phyloP scores from a whole-genome alignment of 495 filamentous ascomycete species.

The Amorphotheca resinae region DNA sequence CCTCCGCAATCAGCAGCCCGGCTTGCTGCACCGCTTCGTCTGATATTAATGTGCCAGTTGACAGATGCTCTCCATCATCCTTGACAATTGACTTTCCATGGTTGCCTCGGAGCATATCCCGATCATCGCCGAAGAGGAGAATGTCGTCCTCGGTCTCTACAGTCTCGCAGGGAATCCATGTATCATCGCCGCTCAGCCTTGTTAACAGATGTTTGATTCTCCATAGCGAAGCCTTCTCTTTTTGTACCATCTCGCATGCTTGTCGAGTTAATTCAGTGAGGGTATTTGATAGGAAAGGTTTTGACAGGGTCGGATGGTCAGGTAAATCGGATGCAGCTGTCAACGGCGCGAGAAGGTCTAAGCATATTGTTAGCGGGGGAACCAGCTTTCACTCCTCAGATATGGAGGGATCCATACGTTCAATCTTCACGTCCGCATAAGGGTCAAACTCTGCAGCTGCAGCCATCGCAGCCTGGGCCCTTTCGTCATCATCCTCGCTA shows the following conservation, averaged over 20 bases:
- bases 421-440: slow-evolving; percentile 67
- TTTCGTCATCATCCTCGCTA: slow-evolving; percentile 63
- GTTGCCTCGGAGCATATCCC: slow-evolving; percentile 4
- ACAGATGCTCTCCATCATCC: slow-evolving; percentile 17
- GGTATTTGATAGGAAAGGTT: slow-evolving; percentile 68
- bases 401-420: slow-evolving; percentile 43
- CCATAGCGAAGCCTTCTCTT: slow-evolving; percentile 64
- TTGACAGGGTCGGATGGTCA: slow-evolving; percentile 69
- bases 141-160: slow-evolving; percentile 45
- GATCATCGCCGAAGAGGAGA: slow-evolving; percentile 29
- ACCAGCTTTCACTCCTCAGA: too few relatives aligned
- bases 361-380: slow-evolving; percentile 10
- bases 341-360: slow-evolving; percentile 78
- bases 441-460: slow-evolving; percentile 68
- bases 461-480: slow-evolving; percentile 48
- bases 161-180: slow-evolving; percentile 61
- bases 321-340: slow-evolving; percentile 78
- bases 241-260: slow-evolving; percentile 54
- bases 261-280: slow-evolving; percentile 68
- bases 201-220: slow-evolving; percentile 66
- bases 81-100: slow-evolving; percentile 2
- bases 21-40: slow-evolving; percentile 8
- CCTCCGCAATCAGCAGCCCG: not conserved
- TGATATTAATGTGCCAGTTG: slow-evolving; percentile 15
- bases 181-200: slow-evolving; percentile 64